Conservation (phyloP, 2,329 filamentous ascomycete species). For the Xylariaceae sp. region DNA sequence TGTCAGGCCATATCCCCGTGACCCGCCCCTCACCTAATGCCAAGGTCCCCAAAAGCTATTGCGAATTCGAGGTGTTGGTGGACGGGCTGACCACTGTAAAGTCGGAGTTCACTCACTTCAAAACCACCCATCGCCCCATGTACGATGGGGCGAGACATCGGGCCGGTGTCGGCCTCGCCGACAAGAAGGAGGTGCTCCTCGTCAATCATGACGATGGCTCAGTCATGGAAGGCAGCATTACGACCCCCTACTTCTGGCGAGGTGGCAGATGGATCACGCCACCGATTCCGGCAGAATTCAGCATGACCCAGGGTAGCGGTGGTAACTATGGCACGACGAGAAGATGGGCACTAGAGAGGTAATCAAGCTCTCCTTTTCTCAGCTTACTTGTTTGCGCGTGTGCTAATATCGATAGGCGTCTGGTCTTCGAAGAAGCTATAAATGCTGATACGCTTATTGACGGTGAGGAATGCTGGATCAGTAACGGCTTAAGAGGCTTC, state of each 20-base stretch:
- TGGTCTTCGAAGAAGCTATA: constrained; percentile 63
- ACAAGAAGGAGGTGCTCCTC: constrained; percentile 68
- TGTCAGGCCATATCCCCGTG: constrained; percentile 14
- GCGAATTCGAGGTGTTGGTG: constrained; percentile 40
- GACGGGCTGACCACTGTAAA: constrained; percentile 39
- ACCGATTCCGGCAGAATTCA: constrained; percentile 45
- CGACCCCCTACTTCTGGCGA: constrained; percentile 76
- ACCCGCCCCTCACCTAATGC: constrained; percentile 9
- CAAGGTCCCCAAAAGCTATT: constrained; percentile 24
- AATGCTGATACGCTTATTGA: constrained; percentile 54
- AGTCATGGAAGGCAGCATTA: constrained; percentile 81
- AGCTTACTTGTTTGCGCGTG: not conserved
- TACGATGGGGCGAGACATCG: constrained; percentile 67
- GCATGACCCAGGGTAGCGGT: constrained; percentile 50
- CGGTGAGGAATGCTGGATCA: constrained; percentile 80
- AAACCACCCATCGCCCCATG: constrained; percentile 69
- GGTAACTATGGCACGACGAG: constrained; percentile 80
- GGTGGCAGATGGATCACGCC: constrained; percentile 75
- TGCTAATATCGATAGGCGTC: constrained; percentile 35
- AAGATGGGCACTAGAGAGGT: constrained; percentile 73
- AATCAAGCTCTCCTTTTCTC: constrained; percentile 4
- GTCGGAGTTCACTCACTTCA: constrained; percentile 72
- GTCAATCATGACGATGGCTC: constrained; percentile 55
- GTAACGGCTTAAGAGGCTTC: constrained; percentile 82
- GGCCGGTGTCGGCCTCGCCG: constrained; percentile 46